phyloP scores from a whole-genome alignment of 2,329 filamentous ascomycete genomes.

The Sphaceloma murrayae region DNA sequence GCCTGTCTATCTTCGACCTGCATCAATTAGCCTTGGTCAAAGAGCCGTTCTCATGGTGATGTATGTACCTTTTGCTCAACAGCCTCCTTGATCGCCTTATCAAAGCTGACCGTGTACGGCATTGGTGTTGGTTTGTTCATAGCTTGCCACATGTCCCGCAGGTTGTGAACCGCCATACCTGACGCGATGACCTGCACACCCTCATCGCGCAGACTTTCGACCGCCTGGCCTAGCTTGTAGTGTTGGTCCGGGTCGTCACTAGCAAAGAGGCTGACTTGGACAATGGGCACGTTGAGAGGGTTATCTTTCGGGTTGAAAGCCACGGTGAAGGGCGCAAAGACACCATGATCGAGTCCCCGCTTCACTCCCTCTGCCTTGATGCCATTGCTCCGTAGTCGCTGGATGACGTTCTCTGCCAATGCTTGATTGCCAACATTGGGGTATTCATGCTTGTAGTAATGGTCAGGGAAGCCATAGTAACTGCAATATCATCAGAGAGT shows the following conservation, averaged over 20 bases:
- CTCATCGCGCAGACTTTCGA: constrained; percentile 56
- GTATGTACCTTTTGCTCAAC: constrained; percentile 24
- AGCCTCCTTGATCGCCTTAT: constrained; percentile 28
- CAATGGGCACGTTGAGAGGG: constrained; percentile 46
- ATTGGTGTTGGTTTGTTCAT: constrained; percentile 21
- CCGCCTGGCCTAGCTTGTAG: constrained; percentile 56
- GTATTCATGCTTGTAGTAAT: constrained; percentile 60
- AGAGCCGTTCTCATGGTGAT: no score
- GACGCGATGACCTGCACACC: constrained; percentile 59
- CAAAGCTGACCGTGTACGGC: constrained; percentile 30
- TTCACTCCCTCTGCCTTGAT: constrained; percentile 52
- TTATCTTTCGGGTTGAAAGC: constrained; percentile 32
- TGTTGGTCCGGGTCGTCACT: constrained; percentile 56
- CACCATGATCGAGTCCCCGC: constrained; percentile 64
- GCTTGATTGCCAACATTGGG: constrained; percentile 53
- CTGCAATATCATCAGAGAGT: constrained; percentile 31
- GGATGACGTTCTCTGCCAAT: constrained; percentile 50
- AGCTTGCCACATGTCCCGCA: constrained; percentile 26
- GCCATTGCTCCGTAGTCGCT: constrained; percentile 45
- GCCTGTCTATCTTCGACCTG: constrained; percentile 25
- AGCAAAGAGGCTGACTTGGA: constrained; percentile 62
- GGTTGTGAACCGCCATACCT: constrained; percentile 55
- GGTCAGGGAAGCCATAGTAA: constrained; percentile 61
- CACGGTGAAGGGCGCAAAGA: constrained; percentile 63
- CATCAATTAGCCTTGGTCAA: no score